These are phyloP conservation scores for Oryza rufipogon DNA, from an alignment of 176 grass and related monocot genomes.

Conservation along the genomic window DNA sequence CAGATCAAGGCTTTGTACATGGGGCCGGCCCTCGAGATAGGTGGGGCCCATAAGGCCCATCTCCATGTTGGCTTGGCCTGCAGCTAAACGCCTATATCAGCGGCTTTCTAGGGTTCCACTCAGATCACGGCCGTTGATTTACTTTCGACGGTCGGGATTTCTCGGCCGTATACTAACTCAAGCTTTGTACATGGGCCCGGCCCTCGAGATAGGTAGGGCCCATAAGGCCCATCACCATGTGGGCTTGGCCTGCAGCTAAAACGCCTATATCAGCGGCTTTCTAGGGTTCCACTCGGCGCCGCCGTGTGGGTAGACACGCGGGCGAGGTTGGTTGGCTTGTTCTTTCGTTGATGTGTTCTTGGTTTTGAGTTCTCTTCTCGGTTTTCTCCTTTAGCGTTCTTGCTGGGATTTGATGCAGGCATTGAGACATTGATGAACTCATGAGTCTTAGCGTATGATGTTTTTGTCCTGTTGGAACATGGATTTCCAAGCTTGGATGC, in stretches of 20 bases:
- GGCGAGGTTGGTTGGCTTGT: neutral
- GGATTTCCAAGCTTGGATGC: slow-evolving; percentile 1
- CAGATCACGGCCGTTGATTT: neutral
- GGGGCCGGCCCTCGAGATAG: neutral
- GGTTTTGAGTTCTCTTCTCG: neutral
- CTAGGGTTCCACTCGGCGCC: neutral
- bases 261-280: neutral
- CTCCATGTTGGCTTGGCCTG: neutral
- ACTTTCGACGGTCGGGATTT: neutral
- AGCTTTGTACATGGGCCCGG: no score
- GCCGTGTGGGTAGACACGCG: neutral
- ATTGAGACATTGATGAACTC: neutral
- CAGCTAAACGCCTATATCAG: neutral
- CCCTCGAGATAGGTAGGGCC: neutral
- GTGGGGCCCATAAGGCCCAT: neutral
- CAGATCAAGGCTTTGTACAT: no score
- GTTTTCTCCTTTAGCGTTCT: neutral
- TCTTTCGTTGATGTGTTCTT: neutral
- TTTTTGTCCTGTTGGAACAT: neutral
- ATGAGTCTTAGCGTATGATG: neutral
- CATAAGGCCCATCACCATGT: neutral
- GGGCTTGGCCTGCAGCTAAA: no score
- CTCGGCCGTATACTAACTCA: no score
- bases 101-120: neutral
- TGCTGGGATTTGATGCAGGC: neutral